Conservation (phyloP, 345 rosid genomes). For the thale cress (Arabidopsis thaliana) region TAIR10.1 NC_003076.8:20593501-20594000, state of each 20-base stretch:
- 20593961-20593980: conserved; percentile 57
- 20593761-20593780: conserved; percentile 35
- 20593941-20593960: conserved; percentile 54
- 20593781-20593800: conserved; percentile 42
- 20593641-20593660: conserved; percentile 5
- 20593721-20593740: conserved; percentile 45
- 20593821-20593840: conserved; percentile 48
- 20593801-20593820: conserved; percentile 41
- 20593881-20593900: conserved; percentile 43
- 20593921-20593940: conserved; percentile 64
- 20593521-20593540: conserved; percentile 19
- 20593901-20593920: conserved; percentile 46
- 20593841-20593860: conserved; percentile 49
- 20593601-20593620: conserved; percentile 14
- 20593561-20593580: neutral
- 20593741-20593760: conserved; percentile 40
- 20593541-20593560: conserved; percentile 22
- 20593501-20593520: conserved; percentile 41
- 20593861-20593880: conserved; percentile 38
- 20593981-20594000: conserved; percentile 43
- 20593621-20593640: conserved; percentile 18
- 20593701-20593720: conserved; percentile 40
- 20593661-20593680: conserved; percentile 9
- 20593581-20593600: conserved; percentile 7
- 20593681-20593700: neutral